These are phyloP conservation scores for Metschnikowia arizonensis DNA, from an alignment of 805 yeast genomes.

Conservation along the genomic window DNA sequence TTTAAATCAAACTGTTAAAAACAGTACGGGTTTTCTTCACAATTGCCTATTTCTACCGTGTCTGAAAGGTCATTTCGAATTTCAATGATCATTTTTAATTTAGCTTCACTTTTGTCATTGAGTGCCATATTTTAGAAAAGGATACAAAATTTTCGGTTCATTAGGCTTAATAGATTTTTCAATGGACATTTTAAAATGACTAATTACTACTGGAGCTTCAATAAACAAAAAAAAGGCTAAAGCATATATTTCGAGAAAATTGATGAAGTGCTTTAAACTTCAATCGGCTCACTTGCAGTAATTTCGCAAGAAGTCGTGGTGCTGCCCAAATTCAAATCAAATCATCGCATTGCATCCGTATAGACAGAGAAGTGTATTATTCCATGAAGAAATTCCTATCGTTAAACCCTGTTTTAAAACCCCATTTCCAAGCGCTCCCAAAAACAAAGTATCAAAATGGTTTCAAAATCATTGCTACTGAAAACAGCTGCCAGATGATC, in stretches of 20 bases:
- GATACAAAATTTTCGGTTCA: background rate
- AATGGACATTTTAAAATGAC: background rate
- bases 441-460: slow-evolving; percentile 25
- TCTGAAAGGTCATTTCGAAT: background rate
- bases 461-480: slow-evolving; percentile 21
- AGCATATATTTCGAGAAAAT: background rate
- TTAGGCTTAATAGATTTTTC: background rate
- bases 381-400: slow-evolving; percentile 19
- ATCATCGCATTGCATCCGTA: background rate
- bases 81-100: background rate
- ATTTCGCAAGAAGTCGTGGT: background rate
- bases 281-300: background rate
- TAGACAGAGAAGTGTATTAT: background rate
- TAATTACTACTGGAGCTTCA: background rate
- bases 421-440: slow-evolving; percentile 20
- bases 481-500: slow-evolving; percentile 32
- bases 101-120: background rate
- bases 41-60: no score
- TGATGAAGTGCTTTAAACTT: background rate
- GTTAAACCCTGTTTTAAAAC: slow-evolving; percentile 26
- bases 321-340: background rate
- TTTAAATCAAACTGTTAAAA: no score
- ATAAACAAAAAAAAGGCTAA: background rate
- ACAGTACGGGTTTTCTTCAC: no score
- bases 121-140: background rate